phyloP scores from a whole-genome alignment of 23 red algal genomes.

The Rhodosorus marinus region DNA sequence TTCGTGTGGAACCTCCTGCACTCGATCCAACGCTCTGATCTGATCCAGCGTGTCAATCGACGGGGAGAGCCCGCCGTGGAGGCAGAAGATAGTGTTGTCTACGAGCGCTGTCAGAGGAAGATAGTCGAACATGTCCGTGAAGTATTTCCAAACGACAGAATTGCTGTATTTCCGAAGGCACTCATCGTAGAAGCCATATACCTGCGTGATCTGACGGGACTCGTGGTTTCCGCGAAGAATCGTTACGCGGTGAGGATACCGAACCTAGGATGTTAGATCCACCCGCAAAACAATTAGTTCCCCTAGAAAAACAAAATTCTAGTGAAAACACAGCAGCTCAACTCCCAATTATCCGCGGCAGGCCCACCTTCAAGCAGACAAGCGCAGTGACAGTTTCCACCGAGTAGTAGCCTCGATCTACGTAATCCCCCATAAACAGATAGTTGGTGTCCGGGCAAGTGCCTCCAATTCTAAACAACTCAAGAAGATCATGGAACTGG shows the following conservation, averaged over 20 bases:
- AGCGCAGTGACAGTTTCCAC: slow-evolving; percentile 95
- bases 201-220: slow-evolving; percentile 92
- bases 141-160: slow-evolving; percentile 97
- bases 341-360: too few relatives aligned
- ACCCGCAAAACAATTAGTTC: too few relatives aligned
- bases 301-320: too few relatives aligned
- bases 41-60: slow-evolving; percentile 93
- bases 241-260: slow-evolving; percentile 92
- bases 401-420: slow-evolving; percentile 97
- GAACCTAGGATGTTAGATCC: too few relatives aligned
- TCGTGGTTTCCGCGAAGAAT: slow-evolving; percentile 97
- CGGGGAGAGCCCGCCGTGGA: slow-evolving; percentile 91
- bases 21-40: slow-evolving; percentile 86
- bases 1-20: slow-evolving; percentile 97
- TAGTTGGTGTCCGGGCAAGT: slow-evolving; percentile 97
- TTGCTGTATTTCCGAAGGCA: slow-evolving; percentile 98
- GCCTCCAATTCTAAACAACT: slow-evolving; percentile 89
- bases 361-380: slow-evolving; percentile 89
- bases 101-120: slow-evolving; percentile 89
- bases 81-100: slow-evolving; percentile 86
- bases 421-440: slow-evolving; percentile 99
- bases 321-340: too few relatives aligned
- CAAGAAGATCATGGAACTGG: slow-evolving; percentile 77
- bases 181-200: slow-evolving; percentile 99
- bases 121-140: slow-evolving; percentile 99